These are phyloP conservation scores for Alternaria sp. DNA, from an alignment of 2,329 filamentous ascomycete genomes.

Conservation along the genomic window DNA sequence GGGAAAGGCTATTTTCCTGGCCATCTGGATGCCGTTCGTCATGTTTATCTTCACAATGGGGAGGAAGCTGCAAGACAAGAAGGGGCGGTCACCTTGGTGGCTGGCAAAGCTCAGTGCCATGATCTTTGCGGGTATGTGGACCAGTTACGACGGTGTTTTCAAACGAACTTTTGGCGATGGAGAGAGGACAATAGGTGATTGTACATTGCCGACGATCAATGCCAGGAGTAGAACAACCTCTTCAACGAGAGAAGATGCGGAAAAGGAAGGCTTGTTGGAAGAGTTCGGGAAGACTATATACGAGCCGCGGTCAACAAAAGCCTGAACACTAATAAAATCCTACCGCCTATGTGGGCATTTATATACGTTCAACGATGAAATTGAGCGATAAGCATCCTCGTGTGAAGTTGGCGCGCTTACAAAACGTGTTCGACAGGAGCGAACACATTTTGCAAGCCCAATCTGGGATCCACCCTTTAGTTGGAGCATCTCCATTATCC, in stretches of 20 bases:
- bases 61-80: constrained; percentile 65
- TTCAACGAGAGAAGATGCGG: constrained; percentile 13
- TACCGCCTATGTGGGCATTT: not conserved
- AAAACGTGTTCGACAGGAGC: not conserved
- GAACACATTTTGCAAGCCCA: not conserved
- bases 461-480: not conserved
- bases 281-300: constrained; percentile 8
- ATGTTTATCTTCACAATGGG: constrained; percentile 61
- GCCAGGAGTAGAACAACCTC: not conserved
- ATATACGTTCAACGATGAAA: not conserved
- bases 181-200: constrained; percentile 65
- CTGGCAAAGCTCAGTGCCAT: constrained; percentile 61
- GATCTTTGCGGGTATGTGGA: constrained; percentile 68
- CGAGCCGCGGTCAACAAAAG: not conserved
- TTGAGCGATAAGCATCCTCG: not conserved
- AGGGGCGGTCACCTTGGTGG: constrained; percentile 75
- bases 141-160: constrained; percentile 69
- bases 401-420: not conserved
- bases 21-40: constrained; percentile 67
- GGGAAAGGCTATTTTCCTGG: constrained; percentile 70
- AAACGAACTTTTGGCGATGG: constrained; percentile 83
- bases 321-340: not conserved
- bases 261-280: constrained; percentile 23
- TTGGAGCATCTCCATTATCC: constrained; percentile 2
- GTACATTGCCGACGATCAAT: constrained; percentile 11